phyloP scores from a whole-genome alignment of 345 rosid genomes.

The Euclidium syriacum region DNA sequence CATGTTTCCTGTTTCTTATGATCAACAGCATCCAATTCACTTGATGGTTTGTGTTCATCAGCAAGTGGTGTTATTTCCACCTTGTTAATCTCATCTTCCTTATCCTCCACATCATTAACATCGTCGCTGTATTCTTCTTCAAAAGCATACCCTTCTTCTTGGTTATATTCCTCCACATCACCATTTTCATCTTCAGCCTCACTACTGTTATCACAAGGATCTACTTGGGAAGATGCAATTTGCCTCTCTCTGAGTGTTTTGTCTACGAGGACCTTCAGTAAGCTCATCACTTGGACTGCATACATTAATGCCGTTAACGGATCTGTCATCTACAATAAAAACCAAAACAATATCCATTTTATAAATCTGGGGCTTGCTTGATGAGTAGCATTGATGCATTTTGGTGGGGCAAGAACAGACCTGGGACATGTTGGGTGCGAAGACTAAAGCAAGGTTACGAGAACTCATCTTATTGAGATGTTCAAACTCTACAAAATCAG shows the following conservation, averaged over 20 bases:
- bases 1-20: slow-evolving; percentile 1
- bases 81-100: not conserved
- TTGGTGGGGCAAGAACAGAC: slow-evolving; percentile 32
- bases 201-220: slow-evolving; percentile 41
- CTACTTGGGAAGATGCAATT: slow-evolving; percentile 24
- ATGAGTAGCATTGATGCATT: not conserved
- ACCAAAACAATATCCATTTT: not conserved
- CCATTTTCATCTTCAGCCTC: slow-evolving; percentile 6
- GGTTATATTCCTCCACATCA: not conserved
- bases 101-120: slow-evolving; percentile 12
- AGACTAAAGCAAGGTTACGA: slow-evolving; percentile 79
- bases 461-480: slow-evolving; percentile 91
- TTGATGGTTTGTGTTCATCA: not conserved
- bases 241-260: slow-evolving; percentile 59
- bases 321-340: slow-evolving; percentile 74
- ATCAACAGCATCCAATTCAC: not conserved
- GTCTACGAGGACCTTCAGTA: slow-evolving; percentile 61
- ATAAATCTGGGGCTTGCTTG: not conserved
- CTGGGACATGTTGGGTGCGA: slow-evolving; percentile 94
- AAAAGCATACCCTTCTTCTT: not conserved
- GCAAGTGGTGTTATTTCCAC: not conserved
- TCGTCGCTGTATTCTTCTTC: slow-evolving; percentile 28
- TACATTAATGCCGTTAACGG: slow-evolving; percentile 86
- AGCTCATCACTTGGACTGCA: slow-evolving; percentile 92
- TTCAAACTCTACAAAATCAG: slow-evolving; percentile 67